Evolutionary conservation across 2,329 filamentous ascomycete species (phyloP), one percentile per base, ranked within the genome.

Genomic region (Fusarium buxicola): DNA sequence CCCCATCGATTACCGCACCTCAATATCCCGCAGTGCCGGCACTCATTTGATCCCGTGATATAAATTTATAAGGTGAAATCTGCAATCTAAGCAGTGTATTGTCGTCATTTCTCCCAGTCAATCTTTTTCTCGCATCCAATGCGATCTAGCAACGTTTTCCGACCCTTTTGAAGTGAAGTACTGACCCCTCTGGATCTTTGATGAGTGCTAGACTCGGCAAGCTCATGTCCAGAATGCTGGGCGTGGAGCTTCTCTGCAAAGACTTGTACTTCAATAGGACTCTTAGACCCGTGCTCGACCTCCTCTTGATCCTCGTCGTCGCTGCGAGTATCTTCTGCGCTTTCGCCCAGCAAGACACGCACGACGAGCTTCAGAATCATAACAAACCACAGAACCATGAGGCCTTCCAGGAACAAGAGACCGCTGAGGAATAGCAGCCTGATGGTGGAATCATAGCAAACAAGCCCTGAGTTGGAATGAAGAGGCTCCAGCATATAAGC

Each of bases 331-430:
- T 99, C 95, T 61, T 97, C 93, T 4, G 94, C 93, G 25, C 86
- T 82, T 28, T 83, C 85, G 16, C 94, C 94, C 55, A 90, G 82
- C 11, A 93, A 92, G 1, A 99, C 91, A 49, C 88, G 86, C 25
- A 93, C 76, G 65, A 66, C 58, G 3, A 65, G 12, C 2, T 59
- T 65, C 15, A 47, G 36, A 0, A 98, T 97, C 88, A 97, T 91
- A 60, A 82, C 82, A 71, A 98, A 96, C 95, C 95, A 98, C 58
- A 92, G 82, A 18, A 96, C 78, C 36, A 91, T 93, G 35, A 99
- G 84, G 13, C 82, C 81, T 75, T 98, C 92, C 8, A 99, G 81
- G 18, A 89, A 84, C 4, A 96, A 79, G 1, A 99, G 86, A 25
- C 92, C 84, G 6, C 84, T 81, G n/a, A 97, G 79, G 78, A 98